These are phyloP conservation scores for Tylopilus felleus DNA, from an alignment of 768 basidiomycete species.

Conservation along the genomic window DNA sequence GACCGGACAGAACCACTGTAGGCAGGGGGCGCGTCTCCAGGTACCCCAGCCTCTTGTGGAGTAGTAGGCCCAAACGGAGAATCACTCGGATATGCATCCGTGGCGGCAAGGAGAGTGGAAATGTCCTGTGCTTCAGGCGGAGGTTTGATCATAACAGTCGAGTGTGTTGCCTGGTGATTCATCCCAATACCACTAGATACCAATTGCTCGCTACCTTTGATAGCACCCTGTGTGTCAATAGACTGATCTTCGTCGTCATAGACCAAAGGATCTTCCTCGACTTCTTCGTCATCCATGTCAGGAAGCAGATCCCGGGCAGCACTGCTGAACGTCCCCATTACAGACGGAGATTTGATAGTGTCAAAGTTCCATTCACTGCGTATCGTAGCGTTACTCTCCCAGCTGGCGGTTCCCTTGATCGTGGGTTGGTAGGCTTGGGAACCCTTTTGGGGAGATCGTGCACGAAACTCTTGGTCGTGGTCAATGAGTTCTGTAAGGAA, in stretches of 20 bases:
- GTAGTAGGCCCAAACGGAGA: slow-evolving; percentile 39
- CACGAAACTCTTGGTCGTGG: slow-evolving; percentile 75
- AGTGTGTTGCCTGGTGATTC: slow-evolving; percentile 57
- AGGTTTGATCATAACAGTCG: slow-evolving; percentile 67
- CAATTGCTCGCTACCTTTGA: slow-evolving; percentile 58
- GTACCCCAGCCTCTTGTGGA: slow-evolving; percentile 31
- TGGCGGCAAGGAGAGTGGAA: slow-evolving; percentile 37
- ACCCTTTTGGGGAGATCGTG: slow-evolving; percentile 56
- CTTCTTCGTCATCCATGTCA: slow-evolving; percentile 56
- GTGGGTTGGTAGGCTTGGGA: slow-evolving; percentile 55
- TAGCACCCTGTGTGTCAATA: slow-evolving; percentile 60
- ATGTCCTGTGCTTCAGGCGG: slow-evolving; percentile 40
- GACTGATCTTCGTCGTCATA: slow-evolving; percentile 50
- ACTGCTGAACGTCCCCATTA: slow-evolving; percentile 75
- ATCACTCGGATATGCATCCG: slow-evolving; percentile 40
- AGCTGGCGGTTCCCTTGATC: slow-evolving; percentile 53
- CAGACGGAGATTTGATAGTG: slow-evolving; percentile 66
- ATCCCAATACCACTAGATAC: slow-evolving; percentile 41
- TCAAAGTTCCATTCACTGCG: slow-evolving; percentile 97
- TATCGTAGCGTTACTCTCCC: slow-evolving; percentile 74
- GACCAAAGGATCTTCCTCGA: slow-evolving; percentile 34
- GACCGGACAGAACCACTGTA: slow-evolving; percentile 66
- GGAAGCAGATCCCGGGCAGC: slow-evolving; percentile 68
- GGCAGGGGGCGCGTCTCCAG: slow-evolving; percentile 67
- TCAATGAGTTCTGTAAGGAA: slow-evolving; percentile 87